Base-by-base conservation (phyloP, 495 filamentous ascomycete species). In the Pseudevernia furfuracea region DNA sequence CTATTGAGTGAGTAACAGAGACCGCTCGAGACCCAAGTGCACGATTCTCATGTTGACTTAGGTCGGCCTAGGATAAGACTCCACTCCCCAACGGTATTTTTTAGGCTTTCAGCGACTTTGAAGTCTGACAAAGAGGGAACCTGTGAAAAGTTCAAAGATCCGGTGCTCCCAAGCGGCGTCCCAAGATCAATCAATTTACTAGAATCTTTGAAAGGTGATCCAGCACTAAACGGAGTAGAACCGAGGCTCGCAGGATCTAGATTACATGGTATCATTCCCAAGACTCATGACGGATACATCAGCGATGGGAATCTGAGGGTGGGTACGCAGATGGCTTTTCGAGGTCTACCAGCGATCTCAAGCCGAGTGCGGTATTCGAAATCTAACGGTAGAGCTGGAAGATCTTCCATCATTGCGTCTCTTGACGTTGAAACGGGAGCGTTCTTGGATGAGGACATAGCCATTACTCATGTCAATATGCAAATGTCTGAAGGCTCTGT, bases 341-440 rank as follows among this genome's bases (percentile, higher is more conserved):
- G 84, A 62, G 84, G 93, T 62, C 87, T 86, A 55, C 91, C 92
- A 19, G 86, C 89, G 6, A 85, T 92, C n/a, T 90, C 91, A 73
- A 88, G 90, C 32, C 84, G 90, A 36, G 85, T 96, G 58, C 81
- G 90, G 38, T 96, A 95, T 72, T 86, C 90, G 10, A 83, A 86
- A 63, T 78, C 88, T 34, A 89, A 86, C 65, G 82, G 84, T 11
- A 81, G 81, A 10, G 81, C 85, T 28, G 79, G 82, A 19, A 85
- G 82, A 63, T 80, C 85, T n/a, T 81, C 84, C 30, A 80, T 93
- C 0, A 82, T 95, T 55, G 92, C 92, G 28, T 88, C 89, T 58
- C 79, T 97, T 23, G 92, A 96, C 73, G 78, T 96, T 59, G 92
- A 97, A 74, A 87, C 95, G 61, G 93, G 90, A 0, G 86, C 91